Conservation (phyloP, 371 early-diverging fungal genomes). For the Mucor indicus region DNA sequence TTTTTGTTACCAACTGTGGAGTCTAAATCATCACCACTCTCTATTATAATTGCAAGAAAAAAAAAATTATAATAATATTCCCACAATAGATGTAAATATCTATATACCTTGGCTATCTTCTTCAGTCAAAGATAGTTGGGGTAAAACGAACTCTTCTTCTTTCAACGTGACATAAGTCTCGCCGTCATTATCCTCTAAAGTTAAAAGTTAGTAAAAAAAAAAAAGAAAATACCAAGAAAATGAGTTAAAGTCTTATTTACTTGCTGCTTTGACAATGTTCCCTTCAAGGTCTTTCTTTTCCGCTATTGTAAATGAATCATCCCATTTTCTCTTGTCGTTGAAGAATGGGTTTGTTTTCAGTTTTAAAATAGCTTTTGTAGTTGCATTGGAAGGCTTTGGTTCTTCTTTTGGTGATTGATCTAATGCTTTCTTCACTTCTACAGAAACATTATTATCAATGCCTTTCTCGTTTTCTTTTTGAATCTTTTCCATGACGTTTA, state of each 20-base stretch:
- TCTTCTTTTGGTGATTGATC: too few relatives aligned
- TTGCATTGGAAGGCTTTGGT: slow-evolving; percentile 2
- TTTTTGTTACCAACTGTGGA: slow-evolving; percentile 1
- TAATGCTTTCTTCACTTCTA: too few relatives aligned
- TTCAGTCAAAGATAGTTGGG: neutral
- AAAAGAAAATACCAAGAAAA: neutral
- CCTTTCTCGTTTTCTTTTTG: too few relatives aligned
- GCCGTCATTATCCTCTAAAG: slow-evolving; percentile 20
- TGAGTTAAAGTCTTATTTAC: slow-evolving; percentile 14
- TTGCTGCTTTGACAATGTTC: slow-evolving; percentile 30
- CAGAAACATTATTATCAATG: too few relatives aligned
- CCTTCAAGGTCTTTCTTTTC: slow-evolving; percentile 22
- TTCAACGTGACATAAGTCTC: slow-evolving; percentile 19
- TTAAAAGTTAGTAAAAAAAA: neutral
- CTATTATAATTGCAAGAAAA: too few relatives aligned
- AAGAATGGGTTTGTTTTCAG: slow-evolving; percentile 5
- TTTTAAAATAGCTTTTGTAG: slow-evolving; percentile 7
- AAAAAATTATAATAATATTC: neutral
- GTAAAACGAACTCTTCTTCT: slow-evolving; percentile 17
- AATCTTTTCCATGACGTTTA: too few relatives aligned
- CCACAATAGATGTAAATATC: neutral
- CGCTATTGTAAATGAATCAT: slow-evolving; percentile 20
- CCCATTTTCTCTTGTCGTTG: slow-evolving; percentile 29
- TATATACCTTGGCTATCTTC: slow-evolving; percentile 1
- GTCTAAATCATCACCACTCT: slow-evolving; percentile 18